These are phyloP conservation scores for Cyclotella baltica DNA, from an alignment of 108 stramenopile genomes.

Conservation along the genomic window DNA sequence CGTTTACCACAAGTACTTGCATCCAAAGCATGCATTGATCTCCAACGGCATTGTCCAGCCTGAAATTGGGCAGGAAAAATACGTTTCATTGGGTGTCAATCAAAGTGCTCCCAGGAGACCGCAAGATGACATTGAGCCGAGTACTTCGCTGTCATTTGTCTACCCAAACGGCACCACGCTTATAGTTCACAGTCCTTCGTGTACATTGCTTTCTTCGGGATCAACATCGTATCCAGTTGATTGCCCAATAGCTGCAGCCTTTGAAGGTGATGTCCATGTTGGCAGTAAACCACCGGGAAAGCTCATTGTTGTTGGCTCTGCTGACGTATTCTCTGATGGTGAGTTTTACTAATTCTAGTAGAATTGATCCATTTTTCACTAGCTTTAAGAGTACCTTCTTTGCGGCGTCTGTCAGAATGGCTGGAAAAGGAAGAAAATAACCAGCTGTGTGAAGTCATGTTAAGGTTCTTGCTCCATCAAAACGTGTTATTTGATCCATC, in stretches of 20 bases:
- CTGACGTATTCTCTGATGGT: conserved; percentile 77
- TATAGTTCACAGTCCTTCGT: conserved; percentile 65
- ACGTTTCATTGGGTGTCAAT: conserved; percentile 13
- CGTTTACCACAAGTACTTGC: conserved; percentile 79
- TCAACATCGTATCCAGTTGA: conserved; percentile 84
- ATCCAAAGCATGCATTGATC: conserved; percentile 85
- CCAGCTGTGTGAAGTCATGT: conserved; percentile 61
- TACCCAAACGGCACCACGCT: conserved; percentile 85
- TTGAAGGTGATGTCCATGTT: conserved; percentile 54
- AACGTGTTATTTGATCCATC: conserved; percentile 47
- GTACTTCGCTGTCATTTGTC: conserved; percentile 64
- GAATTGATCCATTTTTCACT: too few species aligned
- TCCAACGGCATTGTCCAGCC: conserved; percentile 79
- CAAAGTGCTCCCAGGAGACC: neutral
- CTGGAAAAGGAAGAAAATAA: conserved; percentile 84
- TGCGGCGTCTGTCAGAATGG: too few species aligned
- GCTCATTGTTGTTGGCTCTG: conserved; percentile 72
- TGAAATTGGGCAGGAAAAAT: conserved; percentile 53
- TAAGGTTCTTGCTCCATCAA: conserved; percentile 55
- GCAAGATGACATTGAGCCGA: conserved; percentile 29
- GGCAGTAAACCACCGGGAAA: neutral
- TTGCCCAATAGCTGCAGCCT: conserved; percentile 75
- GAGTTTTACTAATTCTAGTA: too few species aligned
- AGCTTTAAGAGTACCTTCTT: too few species aligned
- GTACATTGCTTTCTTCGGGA: conserved; percentile 72